Percentiles rank a stretch among this genome's conserved stretches.
These are phyloP conservation scores for Metarhizium rileyi DNA, from an alignment of 2,329 filamentous ascomycete species.

Conservation along the genomic window DNA sequence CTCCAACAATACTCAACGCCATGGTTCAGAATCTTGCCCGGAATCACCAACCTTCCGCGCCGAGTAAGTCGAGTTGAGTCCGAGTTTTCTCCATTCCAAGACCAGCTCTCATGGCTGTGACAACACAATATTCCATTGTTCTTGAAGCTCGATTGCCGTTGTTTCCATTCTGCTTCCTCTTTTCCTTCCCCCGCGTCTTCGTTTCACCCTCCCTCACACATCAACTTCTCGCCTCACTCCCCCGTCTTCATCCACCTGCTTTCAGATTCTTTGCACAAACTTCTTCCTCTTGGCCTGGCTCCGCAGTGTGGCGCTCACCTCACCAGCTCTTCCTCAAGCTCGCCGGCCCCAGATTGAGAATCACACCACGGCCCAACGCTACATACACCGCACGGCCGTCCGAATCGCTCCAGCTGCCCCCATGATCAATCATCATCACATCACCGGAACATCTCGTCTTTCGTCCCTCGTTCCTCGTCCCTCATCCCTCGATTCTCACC, in stretches of 20 bases:
- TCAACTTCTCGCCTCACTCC: no score
- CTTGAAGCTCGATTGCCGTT: no score
- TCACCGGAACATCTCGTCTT: no score
- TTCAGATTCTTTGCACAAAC: not conserved
- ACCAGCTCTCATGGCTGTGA: no score
- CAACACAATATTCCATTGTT: no score
- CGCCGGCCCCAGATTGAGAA: no score
- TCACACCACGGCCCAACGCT: not conserved
- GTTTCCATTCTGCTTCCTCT: not conserved
- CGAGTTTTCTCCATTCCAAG: not conserved
- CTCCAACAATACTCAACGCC: not conserved
- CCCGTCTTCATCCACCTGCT: not conserved
- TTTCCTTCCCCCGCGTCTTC: not conserved
- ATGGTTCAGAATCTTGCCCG: not conserved
- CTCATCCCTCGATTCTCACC: no score
- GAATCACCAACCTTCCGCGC: not conserved
- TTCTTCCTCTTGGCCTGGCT: not conserved
- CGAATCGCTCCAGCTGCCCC: not conserved
- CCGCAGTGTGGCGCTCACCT: not conserved
- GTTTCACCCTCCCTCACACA: not conserved
- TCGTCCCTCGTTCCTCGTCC: no score
- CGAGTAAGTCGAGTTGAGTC: not conserved
- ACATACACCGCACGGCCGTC: not conserved
- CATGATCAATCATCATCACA: not conserved
- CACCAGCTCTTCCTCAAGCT: no score